Percentiles rank a stretch among this genome's conserved stretches.
These are phyloP conservation scores for Solanum habrochaites DNA, from an alignment of 257 asterid genomes.

Conservation along the genomic window DNA sequence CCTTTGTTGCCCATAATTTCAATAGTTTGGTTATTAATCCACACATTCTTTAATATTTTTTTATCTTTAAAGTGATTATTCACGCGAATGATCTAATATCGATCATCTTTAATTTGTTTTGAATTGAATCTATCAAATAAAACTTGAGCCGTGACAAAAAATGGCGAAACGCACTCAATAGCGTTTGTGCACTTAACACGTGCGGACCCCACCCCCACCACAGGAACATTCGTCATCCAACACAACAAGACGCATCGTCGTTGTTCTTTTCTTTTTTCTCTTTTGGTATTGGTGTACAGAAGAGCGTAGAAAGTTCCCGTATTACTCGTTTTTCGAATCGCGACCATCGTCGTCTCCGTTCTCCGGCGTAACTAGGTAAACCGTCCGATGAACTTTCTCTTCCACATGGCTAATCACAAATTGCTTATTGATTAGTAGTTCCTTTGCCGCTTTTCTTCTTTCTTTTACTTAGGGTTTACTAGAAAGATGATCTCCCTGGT, in stretches of 20 bases:
- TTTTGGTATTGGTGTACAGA: background rate
- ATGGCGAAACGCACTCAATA: fast-evolving
- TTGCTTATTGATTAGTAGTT: background rate
- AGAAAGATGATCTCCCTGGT: background rate
- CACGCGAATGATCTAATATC: no score
- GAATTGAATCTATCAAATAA: no score
- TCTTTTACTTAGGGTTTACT: background rate
- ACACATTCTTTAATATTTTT: no score
- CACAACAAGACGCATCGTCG: background rate
- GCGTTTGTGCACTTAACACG: background rate
- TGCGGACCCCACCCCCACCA: background rate
- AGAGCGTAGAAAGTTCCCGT: background rate
- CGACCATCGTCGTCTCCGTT: background rate
- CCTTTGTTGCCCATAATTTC: no score
- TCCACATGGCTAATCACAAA: background rate
- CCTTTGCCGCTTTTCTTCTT: background rate
- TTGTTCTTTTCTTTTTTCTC: background rate
- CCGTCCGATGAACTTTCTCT: background rate
- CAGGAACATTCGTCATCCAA: background rate
- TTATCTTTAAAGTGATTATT: no score
- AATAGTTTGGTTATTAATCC: no score
- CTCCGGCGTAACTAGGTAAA: background rate
- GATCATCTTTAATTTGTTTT: no score
- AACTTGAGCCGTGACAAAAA: no score
- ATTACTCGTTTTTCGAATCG: background rate